A percentile compares a stretch with the other conserved stretches of the same genome.
These are phyloP conservation scores for Lolium multiflorum DNA, from an alignment of 176 grass and related monocot species.

Conservation along the genomic window DNA sequence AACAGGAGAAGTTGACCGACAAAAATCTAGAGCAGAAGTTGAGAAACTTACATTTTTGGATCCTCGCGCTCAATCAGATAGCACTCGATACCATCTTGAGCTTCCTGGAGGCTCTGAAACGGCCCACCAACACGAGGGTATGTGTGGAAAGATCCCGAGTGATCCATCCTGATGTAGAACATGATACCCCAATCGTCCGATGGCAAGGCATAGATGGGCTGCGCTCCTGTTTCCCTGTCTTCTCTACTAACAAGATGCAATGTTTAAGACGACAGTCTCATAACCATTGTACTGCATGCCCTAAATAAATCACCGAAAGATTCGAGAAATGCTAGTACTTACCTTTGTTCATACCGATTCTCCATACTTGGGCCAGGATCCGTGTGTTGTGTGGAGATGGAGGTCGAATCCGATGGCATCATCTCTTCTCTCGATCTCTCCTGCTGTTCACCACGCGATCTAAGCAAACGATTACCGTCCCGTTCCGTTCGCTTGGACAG, in stretches of 20 bases:
- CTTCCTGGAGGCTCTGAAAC: background rate
- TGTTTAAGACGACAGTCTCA: no score
- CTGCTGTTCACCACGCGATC: no score
- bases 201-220: background rate
- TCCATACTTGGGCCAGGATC: no score
- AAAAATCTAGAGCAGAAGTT: background rate
- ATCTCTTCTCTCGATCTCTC: background rate
- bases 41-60: background rate
- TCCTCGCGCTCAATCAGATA: background rate
- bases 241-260: no score
- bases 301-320: no score
- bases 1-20: background rate
- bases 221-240: no score
- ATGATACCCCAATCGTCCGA: background rate
- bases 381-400: background rate
- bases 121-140: background rate
- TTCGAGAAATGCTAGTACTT: no score
- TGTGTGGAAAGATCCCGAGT: background rate
- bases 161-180: background rate
- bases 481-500: background rate
- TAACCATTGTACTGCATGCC: no score
- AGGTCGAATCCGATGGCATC: background rate
- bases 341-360: no score
- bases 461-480: background rate
- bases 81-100: background rate